phyloP scores from a whole-genome alignment of 2,329 filamentous ascomycete species.

The Trichoderma atrobrunneum region DNA sequence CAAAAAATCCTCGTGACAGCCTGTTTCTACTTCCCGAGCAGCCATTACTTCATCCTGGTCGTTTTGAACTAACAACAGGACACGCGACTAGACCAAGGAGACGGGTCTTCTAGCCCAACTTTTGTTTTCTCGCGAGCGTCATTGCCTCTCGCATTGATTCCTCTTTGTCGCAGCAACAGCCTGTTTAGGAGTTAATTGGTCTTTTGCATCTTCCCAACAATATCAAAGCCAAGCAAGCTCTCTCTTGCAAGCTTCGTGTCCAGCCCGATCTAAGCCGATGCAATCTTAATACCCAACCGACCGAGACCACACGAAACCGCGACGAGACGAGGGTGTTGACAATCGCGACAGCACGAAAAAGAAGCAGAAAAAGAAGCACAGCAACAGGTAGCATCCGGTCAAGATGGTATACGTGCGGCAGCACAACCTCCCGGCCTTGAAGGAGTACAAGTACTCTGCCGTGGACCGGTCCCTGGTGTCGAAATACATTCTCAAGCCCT shows the following conservation, averaged over 20 bases:
- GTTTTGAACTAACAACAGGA: slow-evolving; percentile 1
- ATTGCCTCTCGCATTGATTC: not conserved
- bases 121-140: not conserved
- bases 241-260: not conserved
- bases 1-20: slow-evolving; percentile 14
- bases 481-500: slow-evolving; percentile 93
- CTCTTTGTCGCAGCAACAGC: not conserved
- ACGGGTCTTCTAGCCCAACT: not conserved
- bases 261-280: not conserved
- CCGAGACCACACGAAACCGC: not conserved
- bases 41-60: not conserved
- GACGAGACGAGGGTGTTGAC: not conserved
- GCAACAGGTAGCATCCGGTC: slow-evolving; percentile 3
- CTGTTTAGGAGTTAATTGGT: not conserved
- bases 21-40: not conserved
- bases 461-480: slow-evolving; percentile 89
- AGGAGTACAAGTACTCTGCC: slow-evolving; percentile 91
- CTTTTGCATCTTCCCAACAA: not conserved
- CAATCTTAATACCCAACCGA: slow-evolving; percentile 4
- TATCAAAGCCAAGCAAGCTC: no score
- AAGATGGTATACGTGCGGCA: slow-evolving; percentile 94
- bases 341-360: not conserved
- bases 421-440: slow-evolving; percentile 80
- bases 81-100: slow-evolving; percentile 2
- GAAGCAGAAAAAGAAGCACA: not conserved